phyloP scores from a whole-genome alignment of 2,329 filamentous ascomycete species.

The Diplodia scrobiculata region DNA sequence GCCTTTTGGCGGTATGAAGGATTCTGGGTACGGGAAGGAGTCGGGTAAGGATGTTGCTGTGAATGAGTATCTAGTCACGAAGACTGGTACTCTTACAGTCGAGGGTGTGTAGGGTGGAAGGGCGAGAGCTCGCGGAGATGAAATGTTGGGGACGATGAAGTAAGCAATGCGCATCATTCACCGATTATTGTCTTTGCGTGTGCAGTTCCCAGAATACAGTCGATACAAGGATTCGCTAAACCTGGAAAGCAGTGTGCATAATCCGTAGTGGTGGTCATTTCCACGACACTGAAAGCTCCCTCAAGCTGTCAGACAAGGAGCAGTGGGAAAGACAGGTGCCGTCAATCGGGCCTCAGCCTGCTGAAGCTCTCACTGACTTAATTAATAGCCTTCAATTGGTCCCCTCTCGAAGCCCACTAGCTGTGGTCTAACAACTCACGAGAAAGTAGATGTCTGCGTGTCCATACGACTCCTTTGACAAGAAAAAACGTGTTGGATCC shows the following conservation, averaged over 20 bases:
- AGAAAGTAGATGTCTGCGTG: too few relatives aligned
- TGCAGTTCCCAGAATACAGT: background rate
- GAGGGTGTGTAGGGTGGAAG: conserved; percentile 42
- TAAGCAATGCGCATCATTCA: background rate
- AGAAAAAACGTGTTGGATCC: too few relatives aligned
- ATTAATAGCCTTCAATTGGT: too few relatives aligned
- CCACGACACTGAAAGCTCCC: too few relatives aligned
- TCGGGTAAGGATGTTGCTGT: conserved; percentile 67
- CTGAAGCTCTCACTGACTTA: too few relatives aligned
- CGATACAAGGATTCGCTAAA: background rate
- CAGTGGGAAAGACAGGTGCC: too few relatives aligned
- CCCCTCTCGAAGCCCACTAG: too few relatives aligned
- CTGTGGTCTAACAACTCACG: too few relatives aligned
- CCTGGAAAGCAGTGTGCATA: background rate
- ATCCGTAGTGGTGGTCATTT: too few relatives aligned
- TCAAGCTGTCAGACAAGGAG: too few relatives aligned
- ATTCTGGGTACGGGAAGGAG: conserved; percentile 69
- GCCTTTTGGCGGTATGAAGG: conserved; percentile 69
- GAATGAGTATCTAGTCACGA: conserved; percentile 63
- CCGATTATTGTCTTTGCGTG: background rate
- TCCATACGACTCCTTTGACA: too few relatives aligned
- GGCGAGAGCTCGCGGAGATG: background rate
- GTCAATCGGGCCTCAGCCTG: too few relatives aligned
- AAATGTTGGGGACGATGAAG: background rate
- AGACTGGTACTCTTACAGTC: conserved; percentile 66